phyloP scores from a whole-genome alignment of 805 yeast species.

The Kuraishia capsulata region DNA sequence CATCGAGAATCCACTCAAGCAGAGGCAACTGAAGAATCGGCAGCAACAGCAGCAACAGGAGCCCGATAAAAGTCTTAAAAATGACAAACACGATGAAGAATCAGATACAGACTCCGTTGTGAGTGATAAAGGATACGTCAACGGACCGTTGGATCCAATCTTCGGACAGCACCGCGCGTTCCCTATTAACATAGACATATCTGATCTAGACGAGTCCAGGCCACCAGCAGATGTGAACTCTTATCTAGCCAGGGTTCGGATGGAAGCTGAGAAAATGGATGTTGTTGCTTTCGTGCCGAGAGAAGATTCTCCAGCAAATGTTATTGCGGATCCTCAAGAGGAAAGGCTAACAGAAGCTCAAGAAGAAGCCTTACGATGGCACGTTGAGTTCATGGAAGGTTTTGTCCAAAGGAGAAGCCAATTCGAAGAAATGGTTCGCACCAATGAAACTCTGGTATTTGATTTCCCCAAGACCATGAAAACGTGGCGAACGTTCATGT shows the following conservation, averaged over 20 bases:
- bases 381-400: slow-evolving; percentile 7
- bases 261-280: slow-evolving; percentile 14
- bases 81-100: neutral
- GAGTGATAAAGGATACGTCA: slow-evolving; percentile 9
- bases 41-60: neutral
- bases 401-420: slow-evolving; percentile 9
- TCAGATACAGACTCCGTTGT: neutral
- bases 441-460: slow-evolving; percentile 7
- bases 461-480: slow-evolving; percentile 26
- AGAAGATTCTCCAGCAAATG: neutral
- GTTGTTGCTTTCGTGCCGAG: neutral
- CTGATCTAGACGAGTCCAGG: slow-evolving; percentile 8
- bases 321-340: neutral
- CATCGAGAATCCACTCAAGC: neutral
- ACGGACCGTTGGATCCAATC: slow-evolving; percentile 24
- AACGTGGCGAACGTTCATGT: slow-evolving; percentile 32
- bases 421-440: slow-evolving; percentile 11
- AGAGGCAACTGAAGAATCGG: neutral
- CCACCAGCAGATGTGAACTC: slow-evolving; percentile 17
- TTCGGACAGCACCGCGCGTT: slow-evolving; percentile 27
- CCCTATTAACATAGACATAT: slow-evolving; percentile 16
- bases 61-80: neutral
- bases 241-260: slow-evolving; percentile 23
- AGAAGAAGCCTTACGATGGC: slow-evolving; percentile 3
- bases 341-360: neutral